A percentile compares a stretch with the other conserved stretches of the same genome.
Evolutionary conservation across 352 stramenopile genomes (phyloP).

Genomic region (Globisporangium cystogenes): DNA sequence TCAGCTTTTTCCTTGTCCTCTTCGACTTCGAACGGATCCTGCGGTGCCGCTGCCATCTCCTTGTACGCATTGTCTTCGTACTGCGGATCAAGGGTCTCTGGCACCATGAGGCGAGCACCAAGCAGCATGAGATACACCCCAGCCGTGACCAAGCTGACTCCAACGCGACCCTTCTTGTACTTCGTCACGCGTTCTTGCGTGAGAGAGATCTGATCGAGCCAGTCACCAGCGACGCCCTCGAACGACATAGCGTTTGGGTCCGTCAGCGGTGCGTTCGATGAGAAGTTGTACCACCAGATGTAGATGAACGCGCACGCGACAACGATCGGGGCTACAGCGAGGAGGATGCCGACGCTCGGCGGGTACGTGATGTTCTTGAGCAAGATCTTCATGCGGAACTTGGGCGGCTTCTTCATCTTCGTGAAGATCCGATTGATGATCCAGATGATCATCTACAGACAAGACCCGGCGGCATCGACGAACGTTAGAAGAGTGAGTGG

Average conservation of each 20-base stretch:
- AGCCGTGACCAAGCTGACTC: constrained; percentile 72
- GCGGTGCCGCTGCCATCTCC: constrained; percentile 40
- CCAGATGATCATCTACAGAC: constrained; percentile 92
- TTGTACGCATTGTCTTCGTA: constrained; percentile 75
- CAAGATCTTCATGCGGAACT: constrained; percentile 89
- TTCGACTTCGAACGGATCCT: constrained; percentile 58
- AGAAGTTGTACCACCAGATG: constrained; percentile 72
- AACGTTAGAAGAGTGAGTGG: no score
- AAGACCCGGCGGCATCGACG: no score
- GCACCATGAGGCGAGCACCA: constrained; percentile 68
- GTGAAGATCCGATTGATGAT: constrained; percentile 93
- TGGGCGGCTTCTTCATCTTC: constrained; percentile 92
- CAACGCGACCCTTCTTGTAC: constrained; percentile 87
- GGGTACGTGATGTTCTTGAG: constrained; percentile 87
- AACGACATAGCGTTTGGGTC: constrained; percentile 68
- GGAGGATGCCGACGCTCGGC: constrained; percentile 73
- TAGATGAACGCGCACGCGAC: constrained; percentile 63
- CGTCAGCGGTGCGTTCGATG: constrained; percentile 36
- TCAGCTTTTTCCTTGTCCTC: constrained; percentile 43
- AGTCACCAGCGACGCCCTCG: constrained; percentile 81
- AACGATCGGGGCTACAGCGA: constrained; percentile 59
- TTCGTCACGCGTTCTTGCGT: constrained; percentile 57
- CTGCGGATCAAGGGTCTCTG: constrained; percentile 75
- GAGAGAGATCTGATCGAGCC: constrained; percentile 87
- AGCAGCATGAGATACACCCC: constrained; percentile 80